Base-by-base conservation (phyloP, 768 basidiomycete genomes). In the Mycena chlorophos region DNA sequence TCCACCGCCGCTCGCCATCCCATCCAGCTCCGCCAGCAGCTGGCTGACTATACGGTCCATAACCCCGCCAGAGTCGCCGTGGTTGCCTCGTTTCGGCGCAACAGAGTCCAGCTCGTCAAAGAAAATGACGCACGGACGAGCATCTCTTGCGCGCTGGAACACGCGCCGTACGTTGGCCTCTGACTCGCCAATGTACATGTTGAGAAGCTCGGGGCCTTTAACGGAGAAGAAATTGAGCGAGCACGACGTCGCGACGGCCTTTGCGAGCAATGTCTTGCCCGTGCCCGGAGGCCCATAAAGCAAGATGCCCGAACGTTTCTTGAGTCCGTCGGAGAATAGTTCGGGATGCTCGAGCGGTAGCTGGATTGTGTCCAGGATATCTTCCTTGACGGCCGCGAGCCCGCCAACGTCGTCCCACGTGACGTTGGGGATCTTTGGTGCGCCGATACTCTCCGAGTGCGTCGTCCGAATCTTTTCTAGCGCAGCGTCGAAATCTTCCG, bases 31-130 rank as follows among this genome's bases (percentile, higher is more conserved):
- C 6, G 95, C 93, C 31, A 98, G 74, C 28, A 97, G 76, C 72
- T 97, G 95, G 64, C 91, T 94, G 54, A 98, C 95, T 65, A 98
- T 97, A 17, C 95, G 83, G 70, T 98, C 95, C 94, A 98, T 98
- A 16, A 98, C 95, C 12, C 95, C 95, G 22, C 94, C 95, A 29
- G 94, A 95, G 68, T 98, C 95, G 0, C 95, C 95, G 64, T 94
- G 92, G 63, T 92, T 91, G 17, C 95, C 95, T 60, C 95, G 81
- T 69, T 95, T 94, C 0, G 95, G 95, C 31, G 95, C 95, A 25
- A 98, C 86, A 2, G 90, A 92, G 70, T 98, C 95, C 25, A 98
- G 77, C 69, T 98, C 95, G 70, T 98, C 95, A 70, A 98, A 97
- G 71, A 98, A 98, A 47, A 98, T 90, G 43, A 97, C 89, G 70